Percentiles rank a stretch among this genome's conserved stretches.
Conservation (phyloP, 2,329 filamentous ascomycete genomes). For the Alternaria arborescens region DNA sequence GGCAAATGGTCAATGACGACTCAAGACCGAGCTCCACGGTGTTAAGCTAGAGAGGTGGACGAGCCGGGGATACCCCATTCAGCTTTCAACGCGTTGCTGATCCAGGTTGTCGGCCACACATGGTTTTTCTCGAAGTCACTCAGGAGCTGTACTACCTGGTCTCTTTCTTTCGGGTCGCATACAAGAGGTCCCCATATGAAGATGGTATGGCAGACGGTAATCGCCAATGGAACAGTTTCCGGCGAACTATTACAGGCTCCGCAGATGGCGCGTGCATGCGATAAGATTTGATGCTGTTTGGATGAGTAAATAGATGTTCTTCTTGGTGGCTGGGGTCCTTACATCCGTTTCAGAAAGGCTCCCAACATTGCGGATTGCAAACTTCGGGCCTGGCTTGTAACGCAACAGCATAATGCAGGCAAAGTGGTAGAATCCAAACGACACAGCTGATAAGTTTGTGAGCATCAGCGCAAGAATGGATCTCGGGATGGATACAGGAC, state of each 20-base stretch:
- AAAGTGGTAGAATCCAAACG: constrained; percentile 41
- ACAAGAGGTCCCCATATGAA: constrained; percentile 42
- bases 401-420: constrained; percentile 41
- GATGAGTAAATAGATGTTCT: constrained; percentile 5
- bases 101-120: constrained; percentile 45
- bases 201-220: constrained; percentile 38
- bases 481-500: background rate
- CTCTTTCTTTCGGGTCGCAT: constrained; percentile 24
- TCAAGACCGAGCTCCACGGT: background rate
- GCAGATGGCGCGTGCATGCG: constrained; percentile 39
- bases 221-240: constrained; percentile 33
- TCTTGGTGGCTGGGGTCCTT: constrained; percentile 2
- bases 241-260: constrained; percentile 38
- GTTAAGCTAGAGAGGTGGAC: constrained; percentile 2
- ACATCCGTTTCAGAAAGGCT: constrained; percentile 35
- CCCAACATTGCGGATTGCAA: constrained; percentile 32
- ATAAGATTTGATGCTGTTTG: constrained; percentile 29
- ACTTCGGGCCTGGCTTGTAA: constrained; percentile 42
- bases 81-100: constrained; percentile 35
- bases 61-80: constrained; percentile 32
- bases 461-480: background rate
- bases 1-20: background rate
- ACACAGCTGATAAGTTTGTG: constrained; percentile 24
- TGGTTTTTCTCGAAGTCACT: constrained; percentile 32
- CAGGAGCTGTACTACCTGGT: constrained; percentile 35